Evolutionary conservation across 2,329 filamentous ascomycete genomes (phyloP), one percentile per base, ranked within the genome.

Genomic region (Botrytis elliptica): DNA sequence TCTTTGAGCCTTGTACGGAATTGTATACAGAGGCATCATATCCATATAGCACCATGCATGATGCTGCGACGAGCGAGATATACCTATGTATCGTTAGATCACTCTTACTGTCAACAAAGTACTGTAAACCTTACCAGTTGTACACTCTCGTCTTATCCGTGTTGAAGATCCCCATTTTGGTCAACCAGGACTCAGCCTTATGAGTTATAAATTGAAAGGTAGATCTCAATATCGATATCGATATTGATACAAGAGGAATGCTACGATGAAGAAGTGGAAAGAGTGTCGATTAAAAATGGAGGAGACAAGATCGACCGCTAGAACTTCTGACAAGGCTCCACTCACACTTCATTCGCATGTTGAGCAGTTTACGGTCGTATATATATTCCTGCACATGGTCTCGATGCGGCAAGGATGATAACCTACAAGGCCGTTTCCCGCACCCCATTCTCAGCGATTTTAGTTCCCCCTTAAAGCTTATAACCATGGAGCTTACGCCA

Each of bases 11-110:
- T 81, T 92, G 91, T 9, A 92, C 87, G 8, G 90, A 90, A 81
- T 93, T 93, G 85, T 90, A 93, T 65, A 92, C 90, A 55, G 90
- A 91, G 1, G 91, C 90, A 85, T 93, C 91, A 80, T 93, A 93
- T 73, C 91, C 91, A 80, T 92, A 93, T 63, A 93, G 85, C 36
- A 92, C 90, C 91, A 93, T 93, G 81, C 90, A 92, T 81, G 90
- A 89, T 79, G 91, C 69, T 73, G 91, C 91, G 76, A 92, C 88
- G 69, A 92, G 84, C 74, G 89, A 90, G 77, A 91, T 89, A 83
- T 90, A 92, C 89, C 89, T 88, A 71, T 46, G n/a, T 67, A 60
- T 16, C 33, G 55, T 67, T 46, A 59, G 69, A 38, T 55, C 65
- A 29, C 4, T 16, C 20, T 33, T 46, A 14, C 6, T 36, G 10